phyloP scores from a whole-genome alignment of 441 rosid genomes.

The Euphorbia corollata region DNA sequence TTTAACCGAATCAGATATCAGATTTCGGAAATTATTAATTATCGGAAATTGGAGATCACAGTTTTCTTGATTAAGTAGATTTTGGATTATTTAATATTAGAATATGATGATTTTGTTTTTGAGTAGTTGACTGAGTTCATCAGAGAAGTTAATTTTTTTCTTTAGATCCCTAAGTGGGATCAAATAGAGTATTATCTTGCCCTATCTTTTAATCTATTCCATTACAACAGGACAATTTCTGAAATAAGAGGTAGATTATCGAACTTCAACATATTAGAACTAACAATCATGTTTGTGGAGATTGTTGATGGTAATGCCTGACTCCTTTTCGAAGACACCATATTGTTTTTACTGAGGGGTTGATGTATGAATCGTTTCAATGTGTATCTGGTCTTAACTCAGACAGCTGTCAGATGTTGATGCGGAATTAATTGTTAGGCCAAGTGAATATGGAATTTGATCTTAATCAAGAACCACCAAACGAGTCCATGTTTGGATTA shows the following conservation, averaged over 20 bases:
- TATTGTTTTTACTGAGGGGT: background rate
- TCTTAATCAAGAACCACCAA: constrained; percentile 40
- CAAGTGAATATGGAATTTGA: constrained; percentile 43
- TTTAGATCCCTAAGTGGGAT: background rate
- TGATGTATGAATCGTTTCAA: background rate
- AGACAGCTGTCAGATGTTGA: background rate
- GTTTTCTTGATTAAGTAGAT: background rate
- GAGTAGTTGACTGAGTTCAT: background rate
- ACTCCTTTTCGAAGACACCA: background rate
- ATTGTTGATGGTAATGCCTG: background rate
- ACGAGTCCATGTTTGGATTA: constrained; percentile 29
- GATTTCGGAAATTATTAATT: background rate
- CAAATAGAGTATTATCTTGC: constrained; percentile 3
- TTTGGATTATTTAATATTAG: background rate
- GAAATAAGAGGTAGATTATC: background rate
- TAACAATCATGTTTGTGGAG: background rate
- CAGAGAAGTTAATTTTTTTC: background rate
- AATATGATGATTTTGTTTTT: background rate
- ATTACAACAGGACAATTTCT: background rate
- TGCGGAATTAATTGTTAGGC: constrained; percentile 7
- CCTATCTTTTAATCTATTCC: background rate
- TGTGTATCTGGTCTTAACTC: background rate
- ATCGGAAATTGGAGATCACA: background rate
- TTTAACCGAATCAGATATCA: background rate
- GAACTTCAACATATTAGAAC: background rate